These are phyloP conservation scores for Protostelium mycophagum DNA, from an alignment of 78 protist genomes.

Conservation along the genomic window DNA sequence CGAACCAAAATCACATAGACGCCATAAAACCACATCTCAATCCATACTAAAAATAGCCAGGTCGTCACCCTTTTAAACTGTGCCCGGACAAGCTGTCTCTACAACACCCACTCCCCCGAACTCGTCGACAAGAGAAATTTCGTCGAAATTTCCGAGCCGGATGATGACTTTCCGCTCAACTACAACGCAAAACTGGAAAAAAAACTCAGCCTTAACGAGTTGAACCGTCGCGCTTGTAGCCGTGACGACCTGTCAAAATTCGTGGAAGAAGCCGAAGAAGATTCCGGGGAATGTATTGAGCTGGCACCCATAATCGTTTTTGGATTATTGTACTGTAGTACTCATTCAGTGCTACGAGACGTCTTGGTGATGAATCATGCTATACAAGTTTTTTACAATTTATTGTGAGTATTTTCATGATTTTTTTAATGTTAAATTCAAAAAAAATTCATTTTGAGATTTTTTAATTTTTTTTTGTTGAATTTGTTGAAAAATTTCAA, in stretches of 20 bases:
- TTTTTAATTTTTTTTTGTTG: no score
- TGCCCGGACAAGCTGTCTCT: neutral
- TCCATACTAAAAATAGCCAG: no score
- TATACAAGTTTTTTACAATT: neutral
- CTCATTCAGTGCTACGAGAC: neutral
- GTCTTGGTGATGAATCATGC: neutral
- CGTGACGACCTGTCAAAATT: neutral
- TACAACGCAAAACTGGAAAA: neutral
- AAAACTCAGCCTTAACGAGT: neutral
- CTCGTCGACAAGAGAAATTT: no score
- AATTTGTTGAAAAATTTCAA: no score
- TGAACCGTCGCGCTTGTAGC: neutral
- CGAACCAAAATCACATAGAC: no score
- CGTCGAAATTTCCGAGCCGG: neutral
- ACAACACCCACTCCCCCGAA: no score
- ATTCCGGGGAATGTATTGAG: neutral
- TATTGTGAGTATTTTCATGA: neutral
- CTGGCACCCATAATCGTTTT: neutral
- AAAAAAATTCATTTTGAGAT: no score
- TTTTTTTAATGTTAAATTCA: no score
- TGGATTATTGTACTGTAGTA: neutral
- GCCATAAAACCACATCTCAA: no score
- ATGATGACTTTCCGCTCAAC: neutral
- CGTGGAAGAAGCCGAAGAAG: neutral
- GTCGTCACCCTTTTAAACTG: neutral